Evolutionary conservation across 805 yeast species (phyloP), one percentile per base, ranked within the genome.

Genomic region (Zygosaccharomyces lentus): DNA sequence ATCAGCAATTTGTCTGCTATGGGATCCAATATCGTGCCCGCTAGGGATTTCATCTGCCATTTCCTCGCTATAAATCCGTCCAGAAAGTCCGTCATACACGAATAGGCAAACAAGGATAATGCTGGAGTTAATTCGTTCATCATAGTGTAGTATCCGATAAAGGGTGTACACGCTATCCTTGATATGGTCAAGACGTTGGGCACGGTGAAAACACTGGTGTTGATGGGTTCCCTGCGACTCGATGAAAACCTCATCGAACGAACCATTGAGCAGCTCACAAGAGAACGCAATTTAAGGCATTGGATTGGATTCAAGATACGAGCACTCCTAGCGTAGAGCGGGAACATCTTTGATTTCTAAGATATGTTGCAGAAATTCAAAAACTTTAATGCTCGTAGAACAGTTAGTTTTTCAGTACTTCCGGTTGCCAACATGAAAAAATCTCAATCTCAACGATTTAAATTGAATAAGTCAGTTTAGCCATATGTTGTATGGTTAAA

Each of bases 21-120:
- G 0, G 99, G 99, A 59, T 93, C 99, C 27, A 95, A 71, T 12
- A 93, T 82, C 0, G 96, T 83, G 0, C 99, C 99, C 6, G 89
- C 77, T 1, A 86, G 82, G 1, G 96, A 81, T 57, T 80, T 77
- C 75, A 84, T 71, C 46, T 87, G 81, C 70, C 66, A 91, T 49
- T 68, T 76, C 45, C 99, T 73, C 4, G 99, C 99, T 51, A 95
- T 79, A 58, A 68, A 86, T 0, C 99, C 99, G 65, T 93, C 99
- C 17, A 90, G 67, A 52, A 87, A 83, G 64, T 93, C 99, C 0
- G 99, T 91, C 3, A 89, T 63, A 52, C 97, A 84, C 0, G 97
- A 89, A 58, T 88, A 89, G 0, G 80, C 73, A 64, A 93, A 91
- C 9, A 93, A 59, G 1, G 80, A 76, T 37, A 87, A 68, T 0